A percentile compares a stretch with the other conserved stretches of the same genome.
These are phyloP conservation scores for Rhododendron ferrugineum DNA, from an alignment of 148 eudicot species.

Conservation along the genomic window DNA sequence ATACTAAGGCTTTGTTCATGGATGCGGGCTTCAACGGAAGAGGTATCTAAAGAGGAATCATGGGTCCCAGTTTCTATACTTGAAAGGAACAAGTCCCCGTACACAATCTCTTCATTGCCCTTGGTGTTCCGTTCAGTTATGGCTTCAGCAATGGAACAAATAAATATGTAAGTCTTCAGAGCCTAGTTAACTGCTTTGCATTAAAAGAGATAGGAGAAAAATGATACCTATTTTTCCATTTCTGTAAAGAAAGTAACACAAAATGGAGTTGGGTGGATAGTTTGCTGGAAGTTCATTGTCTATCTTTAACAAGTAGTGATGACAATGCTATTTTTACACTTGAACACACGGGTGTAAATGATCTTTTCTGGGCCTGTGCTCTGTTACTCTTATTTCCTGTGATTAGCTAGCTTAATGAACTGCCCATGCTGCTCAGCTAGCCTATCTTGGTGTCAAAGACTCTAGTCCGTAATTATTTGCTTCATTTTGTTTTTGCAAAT, in stretches of 20 bases:
- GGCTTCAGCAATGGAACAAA: slow-evolving; percentile 79
- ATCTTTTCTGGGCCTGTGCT: background rate
- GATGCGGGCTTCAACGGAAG: slow-evolving; percentile 85
- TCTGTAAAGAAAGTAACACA: background rate
- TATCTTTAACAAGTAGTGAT: background rate
- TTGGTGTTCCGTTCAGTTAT: slow-evolving; percentile 74
- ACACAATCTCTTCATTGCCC: slow-evolving; percentile 81
- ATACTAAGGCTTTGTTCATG: slow-evolving; percentile 90
- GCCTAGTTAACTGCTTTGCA: background rate
- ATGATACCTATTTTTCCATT: background rate
- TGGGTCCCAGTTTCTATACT: slow-evolving; percentile 90
- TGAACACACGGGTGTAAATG: background rate
- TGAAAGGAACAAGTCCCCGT: slow-evolving; percentile 89
- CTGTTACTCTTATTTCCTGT: background rate
- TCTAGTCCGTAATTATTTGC: background rate
- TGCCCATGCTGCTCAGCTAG: background rate
- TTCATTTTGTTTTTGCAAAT: background rate
- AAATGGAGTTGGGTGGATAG: background rate
- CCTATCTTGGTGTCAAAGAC: background rate
- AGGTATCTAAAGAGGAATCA: slow-evolving; percentile 69
- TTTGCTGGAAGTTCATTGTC: background rate
- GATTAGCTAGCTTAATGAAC: background rate
- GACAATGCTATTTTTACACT: background rate
- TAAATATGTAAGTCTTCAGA: slow-evolving; percentile 34
- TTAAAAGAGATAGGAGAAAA: background rate